A percentile compares a stretch with the other conserved stretches of the same genome.
phyloP scores from a whole-genome alignment of 2,329 filamentous ascomycete genomes.

The Camillea tinctor region DNA sequence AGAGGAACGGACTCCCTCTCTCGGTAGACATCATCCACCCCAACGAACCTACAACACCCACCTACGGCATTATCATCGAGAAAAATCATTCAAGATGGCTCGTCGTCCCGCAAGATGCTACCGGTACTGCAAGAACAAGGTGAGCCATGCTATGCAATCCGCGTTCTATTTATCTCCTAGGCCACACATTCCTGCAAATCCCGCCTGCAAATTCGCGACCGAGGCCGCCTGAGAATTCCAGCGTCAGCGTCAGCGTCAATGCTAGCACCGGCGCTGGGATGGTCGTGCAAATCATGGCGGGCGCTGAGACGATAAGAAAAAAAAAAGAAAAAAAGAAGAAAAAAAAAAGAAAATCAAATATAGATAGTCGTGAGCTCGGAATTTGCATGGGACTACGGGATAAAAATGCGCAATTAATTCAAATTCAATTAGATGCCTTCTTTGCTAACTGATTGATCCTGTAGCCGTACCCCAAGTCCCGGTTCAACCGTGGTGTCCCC shows the following conservation, averaged over 20 bases:
- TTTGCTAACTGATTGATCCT: constrained; percentile 58
- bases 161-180: neutral
- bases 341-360: too few species aligned
- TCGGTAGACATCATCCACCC: constrained; percentile 34
- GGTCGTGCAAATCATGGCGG: neutral
- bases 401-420: neutral
- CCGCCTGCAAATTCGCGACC: too few species aligned
- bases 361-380: neutral
- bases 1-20: constrained; percentile 29
- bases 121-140: constrained; percentile 99
- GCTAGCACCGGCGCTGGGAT: neutral
- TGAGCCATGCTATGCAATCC: constrained; percentile 44
- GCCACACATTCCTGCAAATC: constrained; percentile 3
- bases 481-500: constrained; percentile 99
- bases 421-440: neutral
- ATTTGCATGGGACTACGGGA: neutral
- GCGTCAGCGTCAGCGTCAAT: neutral
- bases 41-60: constrained; percentile 36
- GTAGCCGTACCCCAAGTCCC: constrained; percentile 97
- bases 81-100: constrained; percentile 87
- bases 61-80: constrained; percentile 46
- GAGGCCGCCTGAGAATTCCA: neutral
- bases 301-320: neutral
- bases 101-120: constrained; percentile 99
- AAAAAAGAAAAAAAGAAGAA: too few species aligned